phyloP scores from a whole-genome alignment of 768 basidiomycete genomes.

The Thelephora aurantiotincta region DNA sequence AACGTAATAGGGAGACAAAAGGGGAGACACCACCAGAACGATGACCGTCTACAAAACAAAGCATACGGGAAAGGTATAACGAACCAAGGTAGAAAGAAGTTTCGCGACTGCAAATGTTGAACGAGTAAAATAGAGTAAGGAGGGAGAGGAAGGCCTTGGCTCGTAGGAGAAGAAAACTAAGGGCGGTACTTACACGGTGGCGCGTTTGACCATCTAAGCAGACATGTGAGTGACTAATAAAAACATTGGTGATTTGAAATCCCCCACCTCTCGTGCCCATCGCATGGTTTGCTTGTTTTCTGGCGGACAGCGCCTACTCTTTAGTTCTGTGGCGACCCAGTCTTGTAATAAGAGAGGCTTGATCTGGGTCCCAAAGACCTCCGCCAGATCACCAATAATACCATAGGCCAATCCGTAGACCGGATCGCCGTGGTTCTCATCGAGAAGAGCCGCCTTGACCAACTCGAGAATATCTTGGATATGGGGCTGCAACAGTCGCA shows the following conservation, averaged over 20 bases:
- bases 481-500: constrained; percentile 50
- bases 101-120: too few species aligned
- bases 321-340: constrained; percentile 67
- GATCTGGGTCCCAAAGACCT: constrained; percentile 72
- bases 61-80: neutral
- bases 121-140: too few species aligned
- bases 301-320: constrained; percentile 57
- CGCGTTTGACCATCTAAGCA: constrained; percentile 61
- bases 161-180: constrained; percentile 9
- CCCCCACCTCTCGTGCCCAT: constrained; percentile 82
- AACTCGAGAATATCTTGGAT: constrained; percentile 67
- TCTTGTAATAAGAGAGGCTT: constrained; percentile 65
- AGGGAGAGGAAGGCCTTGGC: too few species aligned
- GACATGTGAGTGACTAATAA: neutral
- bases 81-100: constrained; percentile 13
- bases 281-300: constrained; percentile 84
- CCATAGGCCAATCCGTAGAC: constrained; percentile 69
- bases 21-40: too few species aligned
- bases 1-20: too few species aligned
- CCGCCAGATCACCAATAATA: constrained; percentile 86
- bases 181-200: constrained; percentile 44
- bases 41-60: too few species aligned
- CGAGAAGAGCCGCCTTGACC: constrained; percentile 57
- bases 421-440: constrained; percentile 75
- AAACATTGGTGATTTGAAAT: constrained; percentile 2